Evolutionary conservation across 2,329 filamentous ascomycete genomes (phyloP).

Genomic region (Hymenoscyphus scutula): DNA sequence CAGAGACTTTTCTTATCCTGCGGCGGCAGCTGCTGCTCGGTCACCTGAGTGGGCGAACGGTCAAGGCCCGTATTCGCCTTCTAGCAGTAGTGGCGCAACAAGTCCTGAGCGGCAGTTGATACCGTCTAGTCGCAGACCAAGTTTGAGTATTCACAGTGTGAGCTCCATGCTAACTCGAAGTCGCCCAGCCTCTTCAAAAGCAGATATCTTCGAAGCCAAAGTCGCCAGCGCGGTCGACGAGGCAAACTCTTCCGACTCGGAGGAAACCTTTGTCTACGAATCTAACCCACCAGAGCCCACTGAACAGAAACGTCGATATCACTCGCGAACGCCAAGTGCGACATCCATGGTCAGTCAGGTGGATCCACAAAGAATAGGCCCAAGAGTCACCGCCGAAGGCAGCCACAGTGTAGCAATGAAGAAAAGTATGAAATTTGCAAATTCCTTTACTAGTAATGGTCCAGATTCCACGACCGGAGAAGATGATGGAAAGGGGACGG

Average conservation of each 20-base stretch:
- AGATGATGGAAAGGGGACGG: constrained; percentile 62
- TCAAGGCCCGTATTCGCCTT: constrained; percentile 31
- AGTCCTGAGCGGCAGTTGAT: constrained; percentile 30
- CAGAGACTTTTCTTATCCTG: constrained; percentile 25
- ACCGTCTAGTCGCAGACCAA: constrained; percentile 38
- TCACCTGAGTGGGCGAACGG: constrained; percentile 26
- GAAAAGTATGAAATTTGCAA: constrained; percentile 95
- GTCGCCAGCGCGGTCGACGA: constrained; percentile 95
- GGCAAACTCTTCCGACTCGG: constrained; percentile 92
- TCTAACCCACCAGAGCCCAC: constrained; percentile 79
- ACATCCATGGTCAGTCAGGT: constrained; percentile 77
- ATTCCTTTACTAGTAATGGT: constrained; percentile 65
- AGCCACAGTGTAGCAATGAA: constrained; percentile 67
- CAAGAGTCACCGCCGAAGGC: constrained; percentile 63
- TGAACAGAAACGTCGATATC: constrained; percentile 70
- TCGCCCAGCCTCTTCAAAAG: constrained; percentile 79
- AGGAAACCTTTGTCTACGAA: constrained; percentile 98
- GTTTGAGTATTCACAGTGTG: constrained; percentile 40
- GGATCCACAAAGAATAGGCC: constrained; percentile 50
- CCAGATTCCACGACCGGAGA: constrained; percentile 54
- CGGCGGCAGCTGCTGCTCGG: constrained; percentile 16
- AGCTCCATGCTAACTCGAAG: constrained; percentile 46
- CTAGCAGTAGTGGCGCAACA: constrained; percentile 25
- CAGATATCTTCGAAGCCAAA: constrained; percentile 96
- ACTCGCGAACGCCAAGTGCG: constrained; percentile 91